Base-by-base conservation (phyloP, 2,329 filamentous ascomycete species). In the Lasiodiplodia gonubiensis region DNA sequence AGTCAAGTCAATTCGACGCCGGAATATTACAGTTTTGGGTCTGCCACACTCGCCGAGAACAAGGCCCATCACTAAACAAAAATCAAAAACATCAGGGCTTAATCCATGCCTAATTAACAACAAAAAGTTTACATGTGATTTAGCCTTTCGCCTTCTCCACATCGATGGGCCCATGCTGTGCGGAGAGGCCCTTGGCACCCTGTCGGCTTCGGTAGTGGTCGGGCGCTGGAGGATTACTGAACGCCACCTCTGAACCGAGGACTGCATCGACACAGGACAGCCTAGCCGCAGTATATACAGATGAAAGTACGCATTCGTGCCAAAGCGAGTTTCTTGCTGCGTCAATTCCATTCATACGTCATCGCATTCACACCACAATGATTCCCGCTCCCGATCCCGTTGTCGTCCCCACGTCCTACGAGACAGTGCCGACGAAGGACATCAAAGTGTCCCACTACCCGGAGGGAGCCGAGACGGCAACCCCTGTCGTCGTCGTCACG, bases 391-490 rank as follows among this genome's bases (percentile, higher is more conserved):
- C 59, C 27, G 18, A 46, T 3, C 59, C 67, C 27, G 14, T 68
- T 30, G 37, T 39, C 7, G 14, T 74, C 27, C 76, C 77, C 27
- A 33, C 66, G 5, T 76, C 76, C 67, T 86, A 86, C 75, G 76
- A 75, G 69, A 71, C 75, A 53, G 76, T 84, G 64, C 68, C 74
- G 51, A 78, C 85, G 68, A 80, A 80, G 2, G 75, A 83, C 48
- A 78, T 87, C 71, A 78, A 75, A 55, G 74, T 86, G 72, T 81
- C 80, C 54, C 85, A 87, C 72, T 79, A 85, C 70, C 85, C 85
- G 0, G 68, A 76, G 2, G 77, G 79, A 10, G 72, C 78, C 33
- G 68, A 74, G 52, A 84, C 39, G 5, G 35, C 60, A 18, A 68
- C 63, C 1, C 51, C 67, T 2, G 48, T 68, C 11, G n/a, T 67